Base-by-base conservation (phyloP, 2,329 filamentous ascomycete species). In the Dactylellina leptospora region DNA sequence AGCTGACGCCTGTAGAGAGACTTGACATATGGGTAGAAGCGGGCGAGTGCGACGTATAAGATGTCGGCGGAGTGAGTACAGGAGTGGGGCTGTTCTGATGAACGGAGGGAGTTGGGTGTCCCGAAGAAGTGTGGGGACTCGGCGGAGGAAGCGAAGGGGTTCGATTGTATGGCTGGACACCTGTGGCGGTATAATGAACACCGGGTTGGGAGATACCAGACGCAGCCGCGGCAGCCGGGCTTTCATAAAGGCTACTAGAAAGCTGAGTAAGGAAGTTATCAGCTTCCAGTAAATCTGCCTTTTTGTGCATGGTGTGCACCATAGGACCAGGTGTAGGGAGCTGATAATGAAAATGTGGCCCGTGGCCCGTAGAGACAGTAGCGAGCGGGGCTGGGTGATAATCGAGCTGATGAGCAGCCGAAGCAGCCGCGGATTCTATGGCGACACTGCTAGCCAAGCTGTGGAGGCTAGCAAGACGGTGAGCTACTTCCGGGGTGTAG, bases 191-290 rank as follows among this genome's bases (percentile, higher is more conserved):
- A 53, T 71, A 71, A 30, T 71, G 66, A 23, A 71, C 66, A 40
- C 66, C 66, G 1, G 66, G 66, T 20, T 71, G 66, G 3, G 66
- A 62, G 20, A 71, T 62, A 55, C 76, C 90, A 90, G 68, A 96
- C 86, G 66, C 90, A 44, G 90, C 89, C 1, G 91, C 91, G 28
- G 92, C 89, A 54, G 92, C 89, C 76, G 88, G 91, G 61, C 89
- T 96, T 82, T 97, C 95, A 79, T 97, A 97, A 51, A 97, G 92
- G 47, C 93, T 97, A 75, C 90, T 88, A 81, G 97, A 93, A 84
- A 97, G 93, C 81, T 97, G 92, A 81, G 96, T 92, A 61, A 99
- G 86, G 80, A 97, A 91, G 78, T 92, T 90, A 80, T 97, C 95
- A 78, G 97, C 93, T 79, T 96, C 92, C 79, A 96, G 83, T 44